Base-by-base conservation (phyloP, 257 asterid genomes). In the Solanum piurae region DNA sequence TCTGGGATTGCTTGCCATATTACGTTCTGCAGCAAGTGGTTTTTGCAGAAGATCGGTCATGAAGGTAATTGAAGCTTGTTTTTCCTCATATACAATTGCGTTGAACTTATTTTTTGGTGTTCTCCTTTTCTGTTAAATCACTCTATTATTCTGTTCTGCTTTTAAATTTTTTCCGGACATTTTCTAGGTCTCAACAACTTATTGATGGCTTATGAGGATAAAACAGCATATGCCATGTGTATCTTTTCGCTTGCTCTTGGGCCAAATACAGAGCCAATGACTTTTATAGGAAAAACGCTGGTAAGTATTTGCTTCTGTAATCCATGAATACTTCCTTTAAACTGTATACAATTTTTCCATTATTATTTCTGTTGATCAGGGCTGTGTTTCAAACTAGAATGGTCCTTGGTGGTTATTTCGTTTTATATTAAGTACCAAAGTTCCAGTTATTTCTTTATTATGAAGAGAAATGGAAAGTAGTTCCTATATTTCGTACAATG, bases 181-280 rank as follows among this genome's bases (percentile, higher is more conserved):
- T 73, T 83, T 89, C 74, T 89, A 95, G 99, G 99, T 90, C 92
- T 97, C 88, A 97, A 97, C 91, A 97, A 95, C 91, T 86, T 97
- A 85, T 89, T 97, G 93, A 93, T 93, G 97, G 98, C 98, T 25
- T 97, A 95, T 87, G 98, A 97, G 12, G 99, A 97, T 89, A 97
- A 95, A 92, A 93, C 99, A 46, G 99, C 99, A 18, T 95, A 92
- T 89, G 99, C 99, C 60, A 98, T 97, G 79, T 96, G 99, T 88
- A 88, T 95, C 52, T 97, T 97, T 92, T 97, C 99, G 36, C 94
- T 97, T 55, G 95, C 98, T 89, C 92, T 95, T 88, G 99, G 98
- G 64, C 98, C 99, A 87, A 86, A 93, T 90, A 83, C 88, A 29
- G 98, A 97, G 87, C 99, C 99, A 68, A 87, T 97, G 87, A 94